Conservation (phyloP, 176 grass and related monocot genomes). For the Aegilops bicornis region DNA sequence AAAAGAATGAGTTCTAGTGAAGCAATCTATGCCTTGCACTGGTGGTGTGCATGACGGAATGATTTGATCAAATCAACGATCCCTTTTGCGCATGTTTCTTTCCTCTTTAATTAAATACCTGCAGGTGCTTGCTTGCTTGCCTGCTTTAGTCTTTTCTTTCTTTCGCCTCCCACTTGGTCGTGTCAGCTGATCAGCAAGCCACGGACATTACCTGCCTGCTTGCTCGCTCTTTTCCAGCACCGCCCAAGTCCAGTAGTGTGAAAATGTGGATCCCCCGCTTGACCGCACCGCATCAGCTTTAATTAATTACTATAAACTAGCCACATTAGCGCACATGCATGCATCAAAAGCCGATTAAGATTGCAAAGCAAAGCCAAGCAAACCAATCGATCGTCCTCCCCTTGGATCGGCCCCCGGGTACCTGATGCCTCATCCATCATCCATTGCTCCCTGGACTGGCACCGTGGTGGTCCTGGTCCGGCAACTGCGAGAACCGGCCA, state of each 20-base stretch:
- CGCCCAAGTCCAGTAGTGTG: background rate
- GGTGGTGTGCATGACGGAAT: background rate
- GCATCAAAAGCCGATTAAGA: no score
- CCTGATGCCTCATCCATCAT: background rate
- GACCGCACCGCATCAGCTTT: slow-evolving; percentile 11
- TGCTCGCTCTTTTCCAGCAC: slow-evolving; percentile 30
- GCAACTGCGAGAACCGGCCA: background rate
- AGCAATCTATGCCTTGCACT: slow-evolving; percentile 32
- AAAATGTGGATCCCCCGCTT: slow-evolving; percentile 28
- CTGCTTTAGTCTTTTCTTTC: background rate
- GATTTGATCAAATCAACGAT: slow-evolving; percentile 30
- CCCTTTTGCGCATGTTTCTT: slow-evolving; percentile 39
- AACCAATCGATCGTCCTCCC: no score
- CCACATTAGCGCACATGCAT: no score
- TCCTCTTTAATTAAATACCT: slow-evolving; percentile 43
- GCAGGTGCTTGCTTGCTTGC: slow-evolving; percentile 22
- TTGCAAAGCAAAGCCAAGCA: no score
- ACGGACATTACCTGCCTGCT: background rate
- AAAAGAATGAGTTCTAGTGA: slow-evolving; percentile 67
- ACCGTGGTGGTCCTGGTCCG: background rate
- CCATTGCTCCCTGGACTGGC: background rate
- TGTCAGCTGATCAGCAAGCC: slow-evolving; percentile 24
- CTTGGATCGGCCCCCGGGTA: no score
- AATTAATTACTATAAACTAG: no score
- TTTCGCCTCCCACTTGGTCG: slow-evolving; percentile 20